A percentile compares a stretch with the other conserved stretches of the same genome.
phyloP scores from a whole-genome alignment of 805 yeast genomes.

The Metschnikowia bowlesiae region DNA sequence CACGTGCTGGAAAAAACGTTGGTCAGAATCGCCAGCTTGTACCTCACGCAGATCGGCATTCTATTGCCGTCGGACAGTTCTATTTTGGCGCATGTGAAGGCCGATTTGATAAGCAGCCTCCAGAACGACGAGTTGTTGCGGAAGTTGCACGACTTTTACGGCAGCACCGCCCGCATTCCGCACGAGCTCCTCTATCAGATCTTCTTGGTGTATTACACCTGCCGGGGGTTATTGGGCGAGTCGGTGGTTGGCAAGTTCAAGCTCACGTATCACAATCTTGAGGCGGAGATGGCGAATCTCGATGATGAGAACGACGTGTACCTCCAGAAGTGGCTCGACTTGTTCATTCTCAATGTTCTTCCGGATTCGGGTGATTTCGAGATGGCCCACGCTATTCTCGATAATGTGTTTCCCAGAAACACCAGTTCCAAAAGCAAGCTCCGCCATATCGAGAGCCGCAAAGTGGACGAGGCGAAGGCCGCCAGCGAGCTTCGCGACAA shows the following conservation, averaged over 20 bases:
- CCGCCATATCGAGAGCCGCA: constrained; percentile 9
- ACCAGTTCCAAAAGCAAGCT: constrained; percentile 13
- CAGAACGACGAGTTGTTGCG: constrained; percentile 17
- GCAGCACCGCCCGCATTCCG: constrained; percentile 23
- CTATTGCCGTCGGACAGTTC: constrained; percentile 7
- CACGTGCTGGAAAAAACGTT: constrained; percentile 26
- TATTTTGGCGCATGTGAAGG: constrained; percentile 5
- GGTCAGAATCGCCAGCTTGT: constrained; percentile 31
- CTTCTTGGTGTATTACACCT: constrained; percentile 27
- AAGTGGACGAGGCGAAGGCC: constrained; percentile 4
- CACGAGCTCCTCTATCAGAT: constrained; percentile 30
- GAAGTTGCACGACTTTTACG: constrained; percentile 19
- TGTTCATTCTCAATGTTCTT: constrained; percentile 33
- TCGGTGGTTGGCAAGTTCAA: constrained; percentile 11
- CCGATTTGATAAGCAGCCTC: constrained; percentile 14
- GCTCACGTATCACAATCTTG: constrained; percentile 10
- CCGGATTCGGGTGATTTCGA: constrained; percentile 26
- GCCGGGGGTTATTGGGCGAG: constrained; percentile 15
- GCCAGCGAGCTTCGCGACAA: constrained; percentile 13
- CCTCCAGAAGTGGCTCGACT: constrained; percentile 25
- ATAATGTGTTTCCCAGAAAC: constrained; percentile 3
- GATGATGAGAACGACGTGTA: constrained; percentile 12
- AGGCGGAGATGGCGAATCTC: constrained; percentile 4
- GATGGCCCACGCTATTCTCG: constrained; percentile 26
- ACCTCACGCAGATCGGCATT: constrained; percentile 34